Evolutionary conservation across 2,329 filamentous ascomycete genomes (phyloP), one percentile per base, ranked within the genome.

Genomic region (Pseudonectria foliicola): DNA sequence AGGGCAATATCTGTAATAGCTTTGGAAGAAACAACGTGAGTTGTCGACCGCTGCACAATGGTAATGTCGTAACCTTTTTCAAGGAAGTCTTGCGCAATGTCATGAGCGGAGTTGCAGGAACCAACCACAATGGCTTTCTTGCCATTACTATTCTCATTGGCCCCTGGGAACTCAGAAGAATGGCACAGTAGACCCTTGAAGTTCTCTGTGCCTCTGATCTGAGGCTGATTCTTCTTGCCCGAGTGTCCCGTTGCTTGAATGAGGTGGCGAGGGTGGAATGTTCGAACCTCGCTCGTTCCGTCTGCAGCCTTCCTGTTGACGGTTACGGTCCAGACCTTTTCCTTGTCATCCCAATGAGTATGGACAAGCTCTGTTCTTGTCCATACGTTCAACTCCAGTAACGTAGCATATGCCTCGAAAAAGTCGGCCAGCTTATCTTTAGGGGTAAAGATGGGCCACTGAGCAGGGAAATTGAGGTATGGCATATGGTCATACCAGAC

Each of bases 401-500:
- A 56, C 5, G 63, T 69, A 1, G 71, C 80, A 44, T 85, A 85
- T 0, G 70, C 62, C 44, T 83, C 79, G 40, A 85, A 77, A 59
- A 76, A 85, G 28, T 82, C 76, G 2, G 68, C 81, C 0, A 84
- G 62, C 50, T 85, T 85, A 54, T 85, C 80, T 50, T 84, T 85
- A 5, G 80, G 78, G 0, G 79, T 82, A 54, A 82, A 85, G 12
- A 81, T 62, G 4, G 80, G 80, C 80, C 80, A 85, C 34, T 70
- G 68, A 0, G 67, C 50, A 0, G 80, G 81, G 50, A 84, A 85
- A 0, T 62, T 60, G 4, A 85, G 46, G 52, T 82, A 85, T 0
- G 80, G 75, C 62, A 82, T 61, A 48, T 77, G 72, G 35, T 73
- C 69, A 38, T 68, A 73, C 63, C 67, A 79, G 3, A 83, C 73